These are phyloP conservation scores for Amanita bisporigera DNA, from an alignment of 1,284 basidiomycete genomes.

Conservation along the genomic window DNA sequence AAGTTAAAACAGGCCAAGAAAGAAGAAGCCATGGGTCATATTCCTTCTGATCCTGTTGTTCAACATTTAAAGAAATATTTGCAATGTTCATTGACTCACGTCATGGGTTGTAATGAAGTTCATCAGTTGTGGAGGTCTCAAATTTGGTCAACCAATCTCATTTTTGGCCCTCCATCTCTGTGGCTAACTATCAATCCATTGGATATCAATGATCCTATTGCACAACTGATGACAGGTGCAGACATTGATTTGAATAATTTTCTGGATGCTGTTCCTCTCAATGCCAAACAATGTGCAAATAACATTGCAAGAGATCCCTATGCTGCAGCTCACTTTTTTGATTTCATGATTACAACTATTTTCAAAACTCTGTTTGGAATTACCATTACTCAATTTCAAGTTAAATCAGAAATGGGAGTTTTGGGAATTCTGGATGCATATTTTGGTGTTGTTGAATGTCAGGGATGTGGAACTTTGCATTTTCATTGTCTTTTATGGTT, in stretches of 20 bases:
- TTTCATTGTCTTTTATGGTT: constrained; percentile 38
- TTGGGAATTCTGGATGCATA: constrained; percentile 33
- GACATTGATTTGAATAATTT: constrained; percentile 40
- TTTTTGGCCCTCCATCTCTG: constrained; percentile 17
- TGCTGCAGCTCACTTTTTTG: constrained; percentile 1
- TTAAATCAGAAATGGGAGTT: constrained; percentile 10
- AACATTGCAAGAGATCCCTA: neutral
- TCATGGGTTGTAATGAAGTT: neutral
- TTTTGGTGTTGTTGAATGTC: constrained; percentile 35
- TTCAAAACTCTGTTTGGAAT: constrained; percentile 13
- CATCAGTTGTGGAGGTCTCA: neutral
- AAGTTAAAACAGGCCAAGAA: neutral
- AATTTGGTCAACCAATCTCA: neutral
- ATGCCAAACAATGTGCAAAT: neutral
- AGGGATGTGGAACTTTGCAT: constrained; percentile 39
- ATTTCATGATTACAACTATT: constrained; percentile 8
- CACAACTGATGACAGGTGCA: constrained; percentile 46
- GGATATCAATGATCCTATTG: constrained; percentile 36
- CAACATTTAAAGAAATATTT: neutral
- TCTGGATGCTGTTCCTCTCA: neutral
- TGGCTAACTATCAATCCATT: constrained; percentile 39
- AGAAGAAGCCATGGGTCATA: neutral
- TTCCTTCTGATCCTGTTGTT: neutral
- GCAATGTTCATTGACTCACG: neutral
- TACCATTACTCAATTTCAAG: neutral